Evolutionary conservation across 2,329 filamentous ascomycete genomes (phyloP).

Genomic region (Colletotrichum orbiculare): DNA sequence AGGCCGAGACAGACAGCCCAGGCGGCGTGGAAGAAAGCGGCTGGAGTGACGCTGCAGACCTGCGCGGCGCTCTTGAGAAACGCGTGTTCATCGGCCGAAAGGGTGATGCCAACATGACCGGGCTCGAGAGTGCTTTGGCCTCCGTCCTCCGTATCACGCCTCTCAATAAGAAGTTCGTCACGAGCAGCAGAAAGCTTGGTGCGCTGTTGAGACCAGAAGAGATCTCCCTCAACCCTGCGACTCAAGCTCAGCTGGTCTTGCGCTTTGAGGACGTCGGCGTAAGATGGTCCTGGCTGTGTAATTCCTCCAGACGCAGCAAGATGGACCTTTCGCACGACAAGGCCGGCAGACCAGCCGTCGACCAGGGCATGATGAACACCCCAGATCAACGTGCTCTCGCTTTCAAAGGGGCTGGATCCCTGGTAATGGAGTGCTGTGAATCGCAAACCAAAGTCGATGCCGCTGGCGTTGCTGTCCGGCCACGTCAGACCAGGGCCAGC

Average conservation of each 20-base stretch:
- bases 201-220: neutral
- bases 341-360: slow-evolving; percentile 4
- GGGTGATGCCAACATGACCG: neutral
- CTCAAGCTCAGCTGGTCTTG: neutral
- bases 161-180: neutral
- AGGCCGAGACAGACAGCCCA: slow-evolving; percentile 48
- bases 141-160: neutral
- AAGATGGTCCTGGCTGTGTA: neutral
- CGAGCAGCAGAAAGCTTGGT: neutral
- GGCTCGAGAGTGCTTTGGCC: neutral
- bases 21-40: slow-evolving; percentile 44
- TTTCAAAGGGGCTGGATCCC: neutral
- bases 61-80: slow-evolving; percentile 31
- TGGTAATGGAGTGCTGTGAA: slow-evolving; percentile 3
- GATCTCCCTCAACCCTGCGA: slow-evolving; percentile 1
- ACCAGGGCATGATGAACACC: slow-evolving; percentile 14
- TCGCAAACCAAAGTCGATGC: neutral
- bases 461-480: neutral
- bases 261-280: neutral
- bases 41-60: slow-evolving; percentile 24
- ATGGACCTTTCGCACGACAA: slow-evolving; percentile 2
- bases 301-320: neutral
- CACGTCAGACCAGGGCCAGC: slow-evolving; percentile 3
- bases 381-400: neutral
- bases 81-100: neutral